phyloP scores from a whole-genome alignment of 257 asterid species.

The Galeopsis tetrahit region DNA sequence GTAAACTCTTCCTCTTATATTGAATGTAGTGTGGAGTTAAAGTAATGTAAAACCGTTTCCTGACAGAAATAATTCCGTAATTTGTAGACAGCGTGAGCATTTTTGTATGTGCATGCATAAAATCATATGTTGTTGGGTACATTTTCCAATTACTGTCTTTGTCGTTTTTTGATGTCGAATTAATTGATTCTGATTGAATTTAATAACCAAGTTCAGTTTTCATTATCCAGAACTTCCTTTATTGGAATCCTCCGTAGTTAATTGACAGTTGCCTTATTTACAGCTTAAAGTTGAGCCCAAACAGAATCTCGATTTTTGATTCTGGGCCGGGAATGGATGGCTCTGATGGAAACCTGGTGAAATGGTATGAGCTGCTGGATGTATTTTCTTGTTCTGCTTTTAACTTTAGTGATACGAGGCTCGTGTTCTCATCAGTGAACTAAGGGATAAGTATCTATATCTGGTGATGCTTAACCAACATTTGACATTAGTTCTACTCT shows the following conservation, averaged over 20 bases:
- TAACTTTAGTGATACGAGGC: neutral
- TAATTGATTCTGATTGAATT: neutral
- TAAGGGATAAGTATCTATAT: neutral
- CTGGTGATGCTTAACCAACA: slow-evolving; percentile 9
- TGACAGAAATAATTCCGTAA: neutral
- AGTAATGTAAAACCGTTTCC: too few relatives aligned
- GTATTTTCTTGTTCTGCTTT: slow-evolving; percentile 2
- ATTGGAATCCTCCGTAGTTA: slow-evolving; percentile 9
- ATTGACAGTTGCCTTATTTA: slow-evolving; percentile 34
- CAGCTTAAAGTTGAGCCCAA: slow-evolving; percentile 47
- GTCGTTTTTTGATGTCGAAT: neutral
- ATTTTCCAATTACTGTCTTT: neutral
- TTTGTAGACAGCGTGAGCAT: neutral
- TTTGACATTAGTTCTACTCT: neutral
- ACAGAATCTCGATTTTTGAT: slow-evolving; percentile 59
- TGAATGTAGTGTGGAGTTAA: neutral
- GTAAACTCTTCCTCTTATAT: slow-evolving; percentile 13
- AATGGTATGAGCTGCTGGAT: slow-evolving; percentile 51
- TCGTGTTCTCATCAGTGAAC: neutral
- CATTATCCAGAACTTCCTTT: neutral
- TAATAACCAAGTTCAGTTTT: neutral
- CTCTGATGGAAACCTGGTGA: slow-evolving; percentile 56
- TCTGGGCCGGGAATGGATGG: slow-evolving; percentile 91
- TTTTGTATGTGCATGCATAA: slow-evolving; percentile 5
- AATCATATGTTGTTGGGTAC: slow-evolving; percentile 3